These are phyloP conservation scores for Warburgia ugandensis DNA, from an alignment of 164 flowering plant species.

Conservation along the genomic window DNA sequence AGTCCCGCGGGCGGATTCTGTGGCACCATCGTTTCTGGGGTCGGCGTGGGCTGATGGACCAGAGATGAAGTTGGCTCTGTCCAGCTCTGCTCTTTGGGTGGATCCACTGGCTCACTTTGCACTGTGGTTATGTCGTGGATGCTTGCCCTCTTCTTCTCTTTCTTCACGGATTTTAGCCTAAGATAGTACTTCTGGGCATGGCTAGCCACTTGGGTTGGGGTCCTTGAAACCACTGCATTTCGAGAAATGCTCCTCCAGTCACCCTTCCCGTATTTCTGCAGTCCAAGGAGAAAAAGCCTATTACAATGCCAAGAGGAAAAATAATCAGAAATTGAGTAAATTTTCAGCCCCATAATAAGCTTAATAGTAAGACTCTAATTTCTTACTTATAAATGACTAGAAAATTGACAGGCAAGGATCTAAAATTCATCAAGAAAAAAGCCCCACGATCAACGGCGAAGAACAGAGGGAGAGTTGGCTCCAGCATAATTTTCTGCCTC, in stretches of 20 bases:
- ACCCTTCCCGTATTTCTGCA: conserved; percentile 51
- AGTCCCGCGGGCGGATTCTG: no score
- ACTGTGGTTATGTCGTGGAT: conserved; percentile 67
- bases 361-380: no score
- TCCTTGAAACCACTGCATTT: conserved; percentile 53
- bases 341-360: no score
- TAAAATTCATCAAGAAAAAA: no score
- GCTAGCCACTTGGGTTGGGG: conserved; percentile 76
- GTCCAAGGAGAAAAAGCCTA: conserved; percentile 57
- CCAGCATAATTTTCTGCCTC: no score
- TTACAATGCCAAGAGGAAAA: background rate
- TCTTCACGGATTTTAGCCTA: conserved; percentile 40
- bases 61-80: no score
- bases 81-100: conserved; percentile 16
- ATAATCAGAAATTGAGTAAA: background rate
- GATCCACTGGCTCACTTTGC: conserved; percentile 14
- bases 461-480: no score
- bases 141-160: conserved; percentile 67
- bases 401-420: no score
- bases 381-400: no score
- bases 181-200: conserved; percentile 72
- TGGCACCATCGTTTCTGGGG: background rate
- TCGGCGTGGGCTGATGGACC: background rate
- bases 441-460: no score
- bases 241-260: conserved; percentile 88